These are phyloP conservation scores for Boletus eberwhitei DNA, from an alignment of 768 basidiomycete species.

Conservation along the genomic window DNA sequence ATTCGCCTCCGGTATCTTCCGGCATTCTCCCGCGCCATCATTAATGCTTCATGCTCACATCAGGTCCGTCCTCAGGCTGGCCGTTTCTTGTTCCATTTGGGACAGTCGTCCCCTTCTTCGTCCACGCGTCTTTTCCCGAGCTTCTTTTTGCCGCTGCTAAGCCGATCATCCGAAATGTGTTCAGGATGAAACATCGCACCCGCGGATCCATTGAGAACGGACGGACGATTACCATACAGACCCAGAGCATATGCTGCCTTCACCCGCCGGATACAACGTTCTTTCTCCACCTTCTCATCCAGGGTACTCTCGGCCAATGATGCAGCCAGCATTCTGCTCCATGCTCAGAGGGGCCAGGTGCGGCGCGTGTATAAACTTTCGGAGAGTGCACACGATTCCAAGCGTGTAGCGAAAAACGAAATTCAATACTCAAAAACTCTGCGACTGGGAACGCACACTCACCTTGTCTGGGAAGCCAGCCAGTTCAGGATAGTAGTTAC, in stretches of 20 bases:
- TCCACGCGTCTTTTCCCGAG: conserved; percentile 17
- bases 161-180: conserved; percentile 19
- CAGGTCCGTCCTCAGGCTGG: background rate
- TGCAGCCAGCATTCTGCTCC: conserved; percentile 2
- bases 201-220: conserved; percentile 25
- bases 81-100: conserved; percentile 13
- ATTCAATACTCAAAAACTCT: conserved; percentile 21
- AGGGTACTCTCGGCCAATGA: conserved; percentile 7
- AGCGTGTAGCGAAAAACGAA: background rate
- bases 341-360: background rate
- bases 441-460: conserved; percentile 13
- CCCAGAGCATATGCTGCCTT: conserved; percentile 4
- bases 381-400: background rate
- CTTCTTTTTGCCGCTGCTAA: conserved; percentile 21
- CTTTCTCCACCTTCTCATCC: conserved; percentile 14
- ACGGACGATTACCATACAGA: conserved; percentile 19
- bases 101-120: conserved; percentile 10
- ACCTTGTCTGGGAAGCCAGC: conserved; percentile 25
- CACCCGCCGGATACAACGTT: conserved; percentile 10
- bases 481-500: conserved; percentile 20
- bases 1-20: conserved; percentile 20
- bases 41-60: conserved; percentile 1
- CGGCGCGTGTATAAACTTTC: background rate
- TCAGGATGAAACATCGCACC: conserved; percentile 20
- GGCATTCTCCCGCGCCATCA: conserved; percentile 16